These are phyloP conservation scores for Coemansia reversa DNA, from an alignment of 192 early-diverging fungal genomes.

Conservation along the genomic window DNA sequence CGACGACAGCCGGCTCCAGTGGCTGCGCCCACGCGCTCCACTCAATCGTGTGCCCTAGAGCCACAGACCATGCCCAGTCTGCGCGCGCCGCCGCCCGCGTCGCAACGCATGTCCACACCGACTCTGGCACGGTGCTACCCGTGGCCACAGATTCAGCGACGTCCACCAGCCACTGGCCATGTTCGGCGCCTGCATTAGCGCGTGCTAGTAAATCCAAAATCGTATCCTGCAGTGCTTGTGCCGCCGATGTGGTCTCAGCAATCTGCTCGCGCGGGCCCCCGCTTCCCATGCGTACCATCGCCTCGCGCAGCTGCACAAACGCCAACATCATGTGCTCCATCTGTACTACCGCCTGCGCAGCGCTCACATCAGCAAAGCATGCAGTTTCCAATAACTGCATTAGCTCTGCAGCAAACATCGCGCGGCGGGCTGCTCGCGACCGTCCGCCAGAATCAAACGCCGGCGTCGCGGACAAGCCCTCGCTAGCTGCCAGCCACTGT, in stretches of 20 bases:
- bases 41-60: slow-evolving; percentile 23
- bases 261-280: slow-evolving; percentile 7
- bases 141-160: slow-evolving; percentile 13
- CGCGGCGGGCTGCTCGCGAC: slow-evolving; percentile 37
- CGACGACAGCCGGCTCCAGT: slow-evolving; percentile 15
- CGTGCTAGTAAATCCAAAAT: slow-evolving; percentile 23
- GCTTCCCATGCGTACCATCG: slow-evolving; percentile 6
- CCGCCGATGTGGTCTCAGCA: slow-evolving; percentile 16
- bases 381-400: slow-evolving; percentile 8
- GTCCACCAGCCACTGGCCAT: background rate
- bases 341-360: slow-evolving; percentile 1
- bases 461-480: no score
- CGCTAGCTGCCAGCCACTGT: slow-evolving; percentile 26
- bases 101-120: background rate
- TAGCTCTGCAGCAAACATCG: slow-evolving; percentile 33
- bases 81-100: slow-evolving; percentile 3
- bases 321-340: slow-evolving; percentile 34
- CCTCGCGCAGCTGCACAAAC: slow-evolving; percentile 38
- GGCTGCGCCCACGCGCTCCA: slow-evolving; percentile 43
- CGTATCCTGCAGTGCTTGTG: slow-evolving; percentile 21
- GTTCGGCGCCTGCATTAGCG: slow-evolving; percentile 1
- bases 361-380: background rate
- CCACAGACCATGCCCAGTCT: slow-evolving; percentile 24
- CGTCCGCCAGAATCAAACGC: slow-evolving; percentile 27
- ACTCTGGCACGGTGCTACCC: background rate